phyloP scores from a whole-genome alignment of 2,329 filamentous ascomycete genomes.

The Phyllosticta citriasiana region DNA sequence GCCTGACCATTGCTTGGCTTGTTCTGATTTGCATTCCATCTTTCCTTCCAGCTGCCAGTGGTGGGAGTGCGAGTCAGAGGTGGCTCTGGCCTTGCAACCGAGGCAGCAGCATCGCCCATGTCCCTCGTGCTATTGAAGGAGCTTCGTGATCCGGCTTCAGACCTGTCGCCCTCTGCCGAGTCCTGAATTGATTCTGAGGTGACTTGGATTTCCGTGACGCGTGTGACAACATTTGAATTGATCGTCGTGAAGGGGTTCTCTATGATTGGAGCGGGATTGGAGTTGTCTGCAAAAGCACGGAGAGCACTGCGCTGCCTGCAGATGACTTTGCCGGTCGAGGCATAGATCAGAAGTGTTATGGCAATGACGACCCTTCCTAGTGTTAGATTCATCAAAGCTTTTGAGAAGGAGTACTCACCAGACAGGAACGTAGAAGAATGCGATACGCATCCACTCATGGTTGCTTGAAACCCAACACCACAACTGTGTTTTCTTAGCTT shows the following conservation, averaged over 20 bases:
- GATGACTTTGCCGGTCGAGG: constrained; percentile 56
- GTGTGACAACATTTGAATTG: constrained; percentile 32
- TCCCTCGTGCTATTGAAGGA: constrained; percentile 23
- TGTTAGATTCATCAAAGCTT: background rate
- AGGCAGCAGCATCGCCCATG: constrained; percentile 1
- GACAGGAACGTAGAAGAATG: constrained; percentile 63
- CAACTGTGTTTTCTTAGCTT: constrained; percentile 32
- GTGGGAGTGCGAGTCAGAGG: background rate
- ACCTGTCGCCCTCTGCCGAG: constrained; percentile 30
- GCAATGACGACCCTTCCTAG: constrained; percentile 42
- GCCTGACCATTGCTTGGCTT: background rate
- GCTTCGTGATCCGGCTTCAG: constrained; percentile 17
- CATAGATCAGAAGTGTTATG: constrained; percentile 55
- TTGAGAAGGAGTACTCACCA: constrained; percentile 38
- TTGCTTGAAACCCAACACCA: constrained; percentile 69
- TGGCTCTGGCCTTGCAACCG: background rate
- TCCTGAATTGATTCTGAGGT: constrained; percentile 22
- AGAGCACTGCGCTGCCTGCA: constrained; percentile 53
- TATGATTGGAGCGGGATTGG: constrained; percentile 14
- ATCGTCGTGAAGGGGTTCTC: constrained; percentile 35
- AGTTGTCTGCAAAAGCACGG: constrained; percentile 19
- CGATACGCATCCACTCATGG: constrained; percentile 64
- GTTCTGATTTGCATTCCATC: background rate
- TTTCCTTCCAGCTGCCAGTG: background rate
- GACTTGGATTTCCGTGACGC: constrained; percentile 55